phyloP scores from a whole-genome alignment of 2,329 filamentous ascomycete genomes.

The Myotisia sp. region DNA sequence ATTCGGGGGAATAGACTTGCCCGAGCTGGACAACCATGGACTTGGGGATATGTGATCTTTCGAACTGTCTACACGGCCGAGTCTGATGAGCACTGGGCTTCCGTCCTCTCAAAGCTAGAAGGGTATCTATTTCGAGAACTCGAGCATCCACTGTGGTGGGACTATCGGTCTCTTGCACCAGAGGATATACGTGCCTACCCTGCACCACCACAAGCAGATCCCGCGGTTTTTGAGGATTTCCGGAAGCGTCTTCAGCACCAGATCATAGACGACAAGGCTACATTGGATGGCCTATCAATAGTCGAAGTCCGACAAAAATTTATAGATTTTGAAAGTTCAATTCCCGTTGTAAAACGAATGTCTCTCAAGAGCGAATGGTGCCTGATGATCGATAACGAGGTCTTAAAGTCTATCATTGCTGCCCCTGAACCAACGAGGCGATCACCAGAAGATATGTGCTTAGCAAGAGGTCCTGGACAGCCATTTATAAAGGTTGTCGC shows the following conservation, averaged over 20 bases:
- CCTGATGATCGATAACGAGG: constrained; percentile 6
- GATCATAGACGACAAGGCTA: constrained; percentile 3
- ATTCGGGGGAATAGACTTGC: not conserved
- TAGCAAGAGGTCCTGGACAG: not conserved
- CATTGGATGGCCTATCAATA: constrained; percentile 3
- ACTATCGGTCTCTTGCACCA: too few relatives aligned
- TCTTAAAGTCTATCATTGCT: constrained; percentile 4
- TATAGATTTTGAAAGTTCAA: not conserved
- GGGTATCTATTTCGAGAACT: constrained; percentile 11
- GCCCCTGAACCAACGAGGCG: constrained; percentile 4
- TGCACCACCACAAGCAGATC: not conserved
- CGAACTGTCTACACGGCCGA: constrained; percentile 15
- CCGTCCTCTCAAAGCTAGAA: constrained; percentile 11
- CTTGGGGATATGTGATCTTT: constrained; percentile 15
- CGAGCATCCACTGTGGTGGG: constrained; percentile 4
- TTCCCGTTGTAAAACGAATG: not conserved
- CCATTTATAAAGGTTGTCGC: constrained; percentile 1
- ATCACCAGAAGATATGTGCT: not conserved
- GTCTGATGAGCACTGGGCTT: constrained; percentile 12
- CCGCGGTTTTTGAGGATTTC: not conserved
- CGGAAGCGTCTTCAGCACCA: constrained; percentile 2
- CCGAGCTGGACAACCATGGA: not conserved
- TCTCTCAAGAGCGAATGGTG: not conserved
- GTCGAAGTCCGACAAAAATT: constrained; percentile 3
- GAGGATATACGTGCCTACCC: too few relatives aligned